Evolutionary conservation across 495 filamentous ascomycete species (phyloP).

Genomic region (Talaromyces liani): DNA sequence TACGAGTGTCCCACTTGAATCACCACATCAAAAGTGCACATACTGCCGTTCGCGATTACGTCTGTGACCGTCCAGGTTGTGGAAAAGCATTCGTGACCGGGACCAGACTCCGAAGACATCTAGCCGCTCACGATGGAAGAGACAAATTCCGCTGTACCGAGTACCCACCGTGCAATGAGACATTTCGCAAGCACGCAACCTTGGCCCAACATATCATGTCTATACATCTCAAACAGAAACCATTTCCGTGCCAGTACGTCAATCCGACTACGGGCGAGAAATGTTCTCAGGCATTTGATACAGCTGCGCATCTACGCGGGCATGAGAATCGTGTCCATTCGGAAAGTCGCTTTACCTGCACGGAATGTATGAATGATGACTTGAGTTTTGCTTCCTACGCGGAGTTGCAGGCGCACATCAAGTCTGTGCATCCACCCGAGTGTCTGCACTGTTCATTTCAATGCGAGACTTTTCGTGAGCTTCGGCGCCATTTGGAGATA

Average conservation of each 20-base stretch:
- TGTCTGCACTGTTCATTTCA: constrained; percentile 64
- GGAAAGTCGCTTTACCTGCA: constrained; percentile 61
- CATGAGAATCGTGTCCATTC: constrained; percentile 68
- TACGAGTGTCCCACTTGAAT: constrained; percentile 71
- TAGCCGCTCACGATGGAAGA: constrained; percentile 57
- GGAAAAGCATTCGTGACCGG: constrained; percentile 72
- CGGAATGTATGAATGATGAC: constrained; percentile 44
- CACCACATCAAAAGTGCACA: constrained; percentile 80
- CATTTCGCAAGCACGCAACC: constrained; percentile 83
- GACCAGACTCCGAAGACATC: constrained; percentile 62
- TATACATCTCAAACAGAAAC: constrained; percentile 59
- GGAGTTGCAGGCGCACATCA: constrained; percentile 64
- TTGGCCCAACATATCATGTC: constrained; percentile 73
- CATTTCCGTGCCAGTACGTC: constrained; percentile 56
- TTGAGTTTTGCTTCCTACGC: constrained; percentile 61
- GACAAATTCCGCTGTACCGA: constrained; percentile 66
- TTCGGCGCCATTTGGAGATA: constrained; percentile 64
- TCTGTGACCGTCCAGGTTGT: constrained; percentile 64
- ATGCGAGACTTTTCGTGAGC: constrained; percentile 51
- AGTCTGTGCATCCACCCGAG: constrained; percentile 59
- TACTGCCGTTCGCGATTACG: constrained; percentile 58
- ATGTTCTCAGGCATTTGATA: constrained; percentile 68
- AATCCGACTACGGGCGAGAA: constrained; percentile 46
- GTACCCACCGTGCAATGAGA: constrained; percentile 64
- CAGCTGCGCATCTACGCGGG: constrained; percentile 54